A percentile compares a stretch with the other conserved stretches of the same genome.
Conservation (phyloP, 2,329 filamentous ascomycete species). For the Venturia effusa region DNA sequence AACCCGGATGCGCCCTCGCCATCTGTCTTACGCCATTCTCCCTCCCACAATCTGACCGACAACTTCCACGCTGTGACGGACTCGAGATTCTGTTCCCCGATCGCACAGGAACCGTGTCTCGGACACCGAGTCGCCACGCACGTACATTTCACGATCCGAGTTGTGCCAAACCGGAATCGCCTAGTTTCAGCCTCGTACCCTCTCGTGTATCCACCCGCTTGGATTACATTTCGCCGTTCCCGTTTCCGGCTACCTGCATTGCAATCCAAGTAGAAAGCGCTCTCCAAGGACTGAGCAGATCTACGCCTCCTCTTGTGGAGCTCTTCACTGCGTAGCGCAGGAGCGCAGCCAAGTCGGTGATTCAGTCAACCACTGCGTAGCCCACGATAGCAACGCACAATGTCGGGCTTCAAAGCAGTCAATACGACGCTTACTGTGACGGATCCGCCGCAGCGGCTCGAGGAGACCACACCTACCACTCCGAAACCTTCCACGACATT, state of each 20-base stretch:
- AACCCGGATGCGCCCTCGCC: background rate
- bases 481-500: constrained; percentile 35
- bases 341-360: constrained; percentile 39
- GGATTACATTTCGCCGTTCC: background rate
- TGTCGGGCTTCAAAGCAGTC: constrained; percentile 51
- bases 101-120: background rate
- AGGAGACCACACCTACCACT: constrained; percentile 45
- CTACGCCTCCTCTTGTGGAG: background rate
- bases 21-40: background rate
- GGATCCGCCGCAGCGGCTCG: constrained; percentile 25
- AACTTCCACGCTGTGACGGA: background rate
- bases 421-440: constrained; percentile 42
- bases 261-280: background rate
- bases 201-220: background rate
- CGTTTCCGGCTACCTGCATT: background rate
- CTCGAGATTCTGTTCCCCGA: background rate
- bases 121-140: background rate
- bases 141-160: background rate
- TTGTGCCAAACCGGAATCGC: background rate
- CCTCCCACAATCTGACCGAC: background rate
- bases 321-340: background rate
- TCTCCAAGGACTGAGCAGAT: background rate
- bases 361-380: constrained; percentile 47
- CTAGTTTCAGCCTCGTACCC: constrained; percentile 3
- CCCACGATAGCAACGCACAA: constrained; percentile 18